phyloP scores from a whole-genome alignment of 345 rosid species.

The Eucalyptus camaldulensis region DNA sequence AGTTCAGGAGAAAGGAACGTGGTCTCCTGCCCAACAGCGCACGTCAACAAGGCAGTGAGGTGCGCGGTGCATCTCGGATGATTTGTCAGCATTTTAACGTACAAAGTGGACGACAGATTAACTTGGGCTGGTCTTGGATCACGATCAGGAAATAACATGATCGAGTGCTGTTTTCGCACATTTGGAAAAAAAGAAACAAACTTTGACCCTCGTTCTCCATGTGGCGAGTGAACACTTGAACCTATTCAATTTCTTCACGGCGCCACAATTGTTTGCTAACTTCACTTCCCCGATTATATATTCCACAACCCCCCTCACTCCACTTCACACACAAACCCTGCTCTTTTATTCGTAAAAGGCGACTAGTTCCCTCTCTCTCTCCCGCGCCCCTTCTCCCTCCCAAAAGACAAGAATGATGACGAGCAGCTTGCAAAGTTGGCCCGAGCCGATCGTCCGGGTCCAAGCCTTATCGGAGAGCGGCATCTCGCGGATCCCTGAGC shows the following conservation, averaged over 20 bases:
- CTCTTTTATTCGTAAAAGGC: neutral
- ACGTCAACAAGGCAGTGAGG: neutral
- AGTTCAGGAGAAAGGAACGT: neutral
- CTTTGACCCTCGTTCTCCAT: neutral
- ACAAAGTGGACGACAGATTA: neutral
- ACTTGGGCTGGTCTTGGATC: neutral
- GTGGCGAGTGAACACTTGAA: neutral
- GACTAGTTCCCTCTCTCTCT: neutral
- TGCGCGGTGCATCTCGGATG: neutral
- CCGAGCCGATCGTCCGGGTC: conserved; percentile 77
- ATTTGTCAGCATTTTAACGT: neutral
- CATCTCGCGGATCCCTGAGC: conserved; percentile 30
- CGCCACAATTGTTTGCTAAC: conserved; percentile 1
- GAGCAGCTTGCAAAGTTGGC: conserved; percentile 30
- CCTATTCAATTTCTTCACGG: conserved; percentile 10
- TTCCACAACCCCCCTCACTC: neutral
- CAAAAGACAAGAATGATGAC: neutral
- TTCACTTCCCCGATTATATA: conserved; percentile 1
- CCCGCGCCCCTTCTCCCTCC: neutral
- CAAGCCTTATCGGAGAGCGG: conserved; percentile 68
- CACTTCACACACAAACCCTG: neutral
- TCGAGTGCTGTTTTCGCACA: neutral
- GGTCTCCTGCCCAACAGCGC: neutral
- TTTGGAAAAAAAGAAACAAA: neutral
- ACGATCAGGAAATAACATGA: neutral